Base-by-base conservation (phyloP, 768 basidiomycete species). In the Fistulinella prunicolor region DNA sequence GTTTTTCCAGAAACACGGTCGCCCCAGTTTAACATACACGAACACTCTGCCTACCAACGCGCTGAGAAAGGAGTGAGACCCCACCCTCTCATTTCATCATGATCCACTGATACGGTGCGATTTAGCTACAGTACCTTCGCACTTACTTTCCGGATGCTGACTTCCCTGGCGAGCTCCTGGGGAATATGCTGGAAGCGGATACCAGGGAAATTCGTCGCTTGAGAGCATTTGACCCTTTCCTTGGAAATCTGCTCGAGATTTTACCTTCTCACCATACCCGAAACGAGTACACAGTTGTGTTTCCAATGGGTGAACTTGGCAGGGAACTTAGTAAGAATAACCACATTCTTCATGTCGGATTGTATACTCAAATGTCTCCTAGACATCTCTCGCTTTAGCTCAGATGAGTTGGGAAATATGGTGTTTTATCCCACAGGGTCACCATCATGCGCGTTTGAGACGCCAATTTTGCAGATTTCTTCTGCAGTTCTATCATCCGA, bases 131-230 rank as follows among this genome's bases (percentile, higher is more conserved):
- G 46, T 89, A 87, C 56, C 71, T 90, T 39, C 80, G 85, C 38
- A 82, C 80, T 4, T 76, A 78, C 63, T 75, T 85, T 45, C 86
- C 89, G 1, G 87, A 90, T 50, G 73, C 85, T 14, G 86, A 89
- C 50, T 71, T 92, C n/a, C 70, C 85, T 7, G 68, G 77, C n/a
- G 82, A 87, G 34, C 67, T 91, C 20, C 73, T 91, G 38, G 65
- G 78, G 42, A 76, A 79, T 22, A 73, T 82, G 47, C 65, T 88
- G 17, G 64, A 70, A 12, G 68, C 70, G 42, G 81, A 84, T 38
- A 67, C 72, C 12, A 66, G 59, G 35, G 53, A 68, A 42, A 47
- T 56, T 30, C 64, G 59, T 20, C 55, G 65, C n/a, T 59, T 76
- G 14, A 58, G 70, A 23, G 47, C 49, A 12, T 85, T 83, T 38